These are phyloP conservation scores for Suhomyces sp. DNA, from an alignment of 805 yeast genomes.

Conservation along the genomic window DNA sequence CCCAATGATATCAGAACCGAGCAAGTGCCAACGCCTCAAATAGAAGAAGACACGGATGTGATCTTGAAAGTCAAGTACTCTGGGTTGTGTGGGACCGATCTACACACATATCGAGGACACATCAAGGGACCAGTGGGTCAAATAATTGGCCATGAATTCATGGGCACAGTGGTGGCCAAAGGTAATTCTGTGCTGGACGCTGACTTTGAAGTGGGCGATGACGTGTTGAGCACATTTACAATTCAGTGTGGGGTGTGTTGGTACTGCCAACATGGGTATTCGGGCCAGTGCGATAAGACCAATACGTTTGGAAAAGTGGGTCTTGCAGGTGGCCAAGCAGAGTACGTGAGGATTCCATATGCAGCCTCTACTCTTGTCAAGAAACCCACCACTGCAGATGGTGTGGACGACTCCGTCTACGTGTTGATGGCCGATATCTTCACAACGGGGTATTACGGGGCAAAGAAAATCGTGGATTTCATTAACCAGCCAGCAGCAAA, in stretches of 20 bases:
- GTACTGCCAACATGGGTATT: slow-evolving; percentile 52
- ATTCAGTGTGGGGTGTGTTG: slow-evolving; percentile 60
- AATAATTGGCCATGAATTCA: slow-evolving; percentile 53
- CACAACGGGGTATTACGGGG: slow-evolving; percentile 62
- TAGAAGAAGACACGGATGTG: slow-evolving; percentile 39
- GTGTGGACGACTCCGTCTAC: slow-evolving; percentile 42
- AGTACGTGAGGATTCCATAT: slow-evolving; percentile 55
- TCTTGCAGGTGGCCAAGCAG: slow-evolving; percentile 62
- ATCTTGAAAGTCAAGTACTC: slow-evolving; percentile 46
- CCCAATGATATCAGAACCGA: slow-evolving; percentile 41
- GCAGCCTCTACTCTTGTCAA: slow-evolving; percentile 50
- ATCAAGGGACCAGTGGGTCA: slow-evolving; percentile 36
- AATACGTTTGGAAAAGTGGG: slow-evolving; percentile 58
- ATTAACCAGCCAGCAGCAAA: slow-evolving; percentile 31
- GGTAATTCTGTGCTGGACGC: slow-evolving; percentile 27
- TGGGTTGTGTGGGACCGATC: slow-evolving; percentile 55
- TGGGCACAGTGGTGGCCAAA: slow-evolving; percentile 40
- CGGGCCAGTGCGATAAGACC: slow-evolving; percentile 53
- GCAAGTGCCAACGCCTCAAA: slow-evolving; percentile 36
- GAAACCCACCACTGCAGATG: slow-evolving; percentile 31
- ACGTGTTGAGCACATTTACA: slow-evolving; percentile 47
- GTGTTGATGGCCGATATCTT: slow-evolving; percentile 63
- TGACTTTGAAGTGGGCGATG: slow-evolving; percentile 43
- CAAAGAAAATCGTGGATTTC: slow-evolving; percentile 45
- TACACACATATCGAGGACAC: slow-evolving; percentile 55